Conservation (phyloP, 2,329 filamentous ascomycete genomes). For the Colletotrichum higginsianum region DNA sequence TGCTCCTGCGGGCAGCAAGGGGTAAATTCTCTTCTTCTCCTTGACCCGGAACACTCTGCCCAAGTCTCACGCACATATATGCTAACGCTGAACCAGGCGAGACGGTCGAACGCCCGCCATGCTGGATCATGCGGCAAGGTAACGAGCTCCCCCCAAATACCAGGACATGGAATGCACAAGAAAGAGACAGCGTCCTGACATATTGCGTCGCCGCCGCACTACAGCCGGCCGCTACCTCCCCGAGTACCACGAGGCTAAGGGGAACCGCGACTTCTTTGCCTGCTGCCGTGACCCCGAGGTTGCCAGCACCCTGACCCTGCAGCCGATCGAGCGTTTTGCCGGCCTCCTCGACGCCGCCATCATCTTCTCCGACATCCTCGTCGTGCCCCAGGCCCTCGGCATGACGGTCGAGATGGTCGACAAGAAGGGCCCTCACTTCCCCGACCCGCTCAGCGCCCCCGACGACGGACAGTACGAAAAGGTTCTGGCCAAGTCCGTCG, state of each 20-base stretch:
- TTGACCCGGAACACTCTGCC: background rate
- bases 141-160: conserved; percentile 45
- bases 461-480: conserved; percentile 86
- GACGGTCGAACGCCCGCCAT: conserved; percentile 90
- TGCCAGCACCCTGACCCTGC: conserved; percentile 92
- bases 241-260: conserved; percentile 97
- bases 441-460: conserved; percentile 83
- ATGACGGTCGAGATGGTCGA: conserved; percentile 99
- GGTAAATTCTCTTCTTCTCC: conserved; percentile 67
- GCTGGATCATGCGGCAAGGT: conserved; percentile 99
- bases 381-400: conserved; percentile 97
- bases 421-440: conserved; percentile 96
- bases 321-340: conserved; percentile 92
- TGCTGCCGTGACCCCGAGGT: conserved; percentile 96
- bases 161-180: conserved; percentile 1
- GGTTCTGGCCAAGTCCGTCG: conserved; percentile 83
- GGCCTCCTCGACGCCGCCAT: conserved; percentile 96
- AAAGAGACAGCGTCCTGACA: conserved; percentile 30
- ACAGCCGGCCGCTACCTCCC: conserved; percentile 95
- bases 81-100: conserved; percentile 72
- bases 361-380: conserved; percentile 98
- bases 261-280: conserved; percentile 92
- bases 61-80: conserved; percentile 2
- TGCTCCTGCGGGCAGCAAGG: conserved; percentile 90
- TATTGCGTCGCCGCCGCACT: conserved; percentile 16